These are phyloP conservation scores for Croton setiger DNA, from an alignment of 441 rosid species.

Conservation along the genomic window DNA sequence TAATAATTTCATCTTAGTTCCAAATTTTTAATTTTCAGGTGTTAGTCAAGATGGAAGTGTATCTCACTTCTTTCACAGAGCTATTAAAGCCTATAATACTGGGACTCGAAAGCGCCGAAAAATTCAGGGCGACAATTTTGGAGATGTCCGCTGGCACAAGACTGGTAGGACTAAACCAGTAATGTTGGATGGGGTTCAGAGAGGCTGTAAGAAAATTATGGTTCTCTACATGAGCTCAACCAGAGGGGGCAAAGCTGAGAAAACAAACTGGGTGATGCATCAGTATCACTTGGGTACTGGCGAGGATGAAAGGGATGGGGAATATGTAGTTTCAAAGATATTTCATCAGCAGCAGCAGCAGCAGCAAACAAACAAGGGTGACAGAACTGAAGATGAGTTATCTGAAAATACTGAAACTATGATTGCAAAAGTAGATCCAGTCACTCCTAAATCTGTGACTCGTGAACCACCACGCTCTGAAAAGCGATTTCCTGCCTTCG, in stretches of 20 bases:
- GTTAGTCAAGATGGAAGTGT: constrained; percentile 74
- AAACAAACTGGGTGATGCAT: constrained; percentile 97
- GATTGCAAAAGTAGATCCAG: constrained; percentile 58
- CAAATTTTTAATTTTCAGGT: constrained; percentile 37
- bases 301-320: constrained; percentile 84
- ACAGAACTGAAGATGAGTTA: constrained; percentile 48
- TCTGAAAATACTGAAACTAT: constrained; percentile 34
- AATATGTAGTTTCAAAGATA: constrained; percentile 78
- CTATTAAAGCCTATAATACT: constrained; percentile 87
- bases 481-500: constrained; percentile 36
- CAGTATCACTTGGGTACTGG: constrained; percentile 87
- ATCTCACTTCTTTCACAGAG: constrained; percentile 80
- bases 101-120: constrained; percentile 95
- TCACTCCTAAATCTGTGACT: constrained; percentile 62
- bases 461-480: constrained; percentile 60
- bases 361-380: constrained; percentile 44
- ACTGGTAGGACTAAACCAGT: constrained; percentile 90
- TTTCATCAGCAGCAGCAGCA: constrained; percentile 82
- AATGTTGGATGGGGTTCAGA: constrained; percentile 64
- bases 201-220: constrained; percentile 90
- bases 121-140: constrained; percentile 69
- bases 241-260: constrained; percentile 70
- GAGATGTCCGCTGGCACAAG: constrained; percentile 96
- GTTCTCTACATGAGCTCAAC: constrained; percentile 57
- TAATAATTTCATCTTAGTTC: background rate